These are phyloP conservation scores for Ramularia endophylla DNA, from an alignment of 2,329 filamentous ascomycete species.

Conservation along the genomic window DNA sequence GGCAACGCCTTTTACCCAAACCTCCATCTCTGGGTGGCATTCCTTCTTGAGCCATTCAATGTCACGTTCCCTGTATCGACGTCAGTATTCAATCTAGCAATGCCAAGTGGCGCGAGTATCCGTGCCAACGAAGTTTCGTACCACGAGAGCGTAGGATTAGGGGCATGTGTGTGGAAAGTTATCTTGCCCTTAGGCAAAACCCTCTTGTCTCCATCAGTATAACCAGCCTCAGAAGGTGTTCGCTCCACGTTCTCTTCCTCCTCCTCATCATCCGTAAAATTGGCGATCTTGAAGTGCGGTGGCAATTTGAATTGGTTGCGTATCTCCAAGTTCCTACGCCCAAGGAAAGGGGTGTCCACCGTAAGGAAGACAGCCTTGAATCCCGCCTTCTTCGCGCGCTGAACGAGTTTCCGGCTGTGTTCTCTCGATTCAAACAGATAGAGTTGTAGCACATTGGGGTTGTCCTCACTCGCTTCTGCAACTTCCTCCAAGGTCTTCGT, in stretches of 20 bases:
- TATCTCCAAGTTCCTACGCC: slow-evolving; percentile 49
- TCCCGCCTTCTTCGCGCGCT: slow-evolving; percentile 35
- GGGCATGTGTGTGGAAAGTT: slow-evolving; percentile 36
- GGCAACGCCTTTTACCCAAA: slow-evolving; percentile 42
- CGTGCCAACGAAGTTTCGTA: too few relatives aligned
- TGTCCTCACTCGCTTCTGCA: slow-evolving; percentile 35
- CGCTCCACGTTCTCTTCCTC: slow-evolving; percentile 8
- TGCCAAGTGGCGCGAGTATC: too few relatives aligned
- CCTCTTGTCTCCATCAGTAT: slow-evolving; percentile 26
- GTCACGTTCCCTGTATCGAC: slow-evolving; percentile 29
- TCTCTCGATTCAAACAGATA: slow-evolving; percentile 49
- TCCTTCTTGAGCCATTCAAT: slow-evolving; percentile 45
- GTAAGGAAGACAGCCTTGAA: slow-evolving; percentile 54
- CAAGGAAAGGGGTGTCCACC: slow-evolving; percentile 51
- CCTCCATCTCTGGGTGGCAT: slow-evolving; percentile 42
- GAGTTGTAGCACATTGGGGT: slow-evolving; percentile 50
- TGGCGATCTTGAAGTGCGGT: slow-evolving; percentile 31
- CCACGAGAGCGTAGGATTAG: slow-evolving; percentile 42
- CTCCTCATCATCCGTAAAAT: slow-evolving; percentile 28
- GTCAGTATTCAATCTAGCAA: too few relatives aligned
- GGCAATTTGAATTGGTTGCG: slow-evolving; percentile 47
- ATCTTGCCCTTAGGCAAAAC: slow-evolving; percentile 31
- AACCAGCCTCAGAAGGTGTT: slow-evolving; percentile 16
- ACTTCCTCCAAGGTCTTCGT: slow-evolving; percentile 50
- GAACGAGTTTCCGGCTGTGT: slow-evolving; percentile 39